Evolutionary conservation across 768 basidiomycete species (phyloP), one percentile per base, ranked within the genome.

Genomic region (Kwoniella europaea): DNA sequence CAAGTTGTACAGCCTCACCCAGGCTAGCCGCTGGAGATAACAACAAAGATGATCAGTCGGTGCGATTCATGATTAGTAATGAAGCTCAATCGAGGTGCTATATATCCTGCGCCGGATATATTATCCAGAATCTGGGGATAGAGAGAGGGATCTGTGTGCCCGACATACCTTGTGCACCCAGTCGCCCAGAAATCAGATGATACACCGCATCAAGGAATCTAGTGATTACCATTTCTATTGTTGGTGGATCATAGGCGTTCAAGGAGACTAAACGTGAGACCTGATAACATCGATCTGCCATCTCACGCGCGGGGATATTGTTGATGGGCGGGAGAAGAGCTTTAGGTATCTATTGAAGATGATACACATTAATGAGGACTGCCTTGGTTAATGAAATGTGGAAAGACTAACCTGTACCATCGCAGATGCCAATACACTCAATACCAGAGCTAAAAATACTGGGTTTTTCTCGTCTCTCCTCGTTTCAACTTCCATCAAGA

Each of bases 401-500:
- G 7, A 18, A 20, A n/a, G 20, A 54, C 64, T 44, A 18, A 94
- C 90, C 83, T 95, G 94, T 4, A 95, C 93, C 10, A 96, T 86
- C 0, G 94, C 95, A 10, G 91, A 91, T 24, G 78, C 78, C 6
- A 94, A 91, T 20, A 94, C 88, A 10, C 91, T 93, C 43, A 79
- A 50, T 0, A 62, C 56, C 16, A 79, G 53, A 20, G 78, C 72
- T 27, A 79, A 76, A 57, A 79, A 79, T 24, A 79, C 54, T 12
- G 78, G 76, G 56, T 79, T 76, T 10, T 70, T 68, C 79, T 94
- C 92, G 84, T 95, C 94, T 68, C 91, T 84, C 57, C 88, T 88
- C 0, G 89, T 86, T 71, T 90, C 89, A 35, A 96, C 86, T 83
- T 93, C 92, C 20, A 91, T 90, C 88, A 94, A 90, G 82, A 94